These are phyloP conservation scores for Kluyveromyces nonfermentans DNA, from an alignment of 805 yeast genomes.

Conservation along the genomic window DNA sequence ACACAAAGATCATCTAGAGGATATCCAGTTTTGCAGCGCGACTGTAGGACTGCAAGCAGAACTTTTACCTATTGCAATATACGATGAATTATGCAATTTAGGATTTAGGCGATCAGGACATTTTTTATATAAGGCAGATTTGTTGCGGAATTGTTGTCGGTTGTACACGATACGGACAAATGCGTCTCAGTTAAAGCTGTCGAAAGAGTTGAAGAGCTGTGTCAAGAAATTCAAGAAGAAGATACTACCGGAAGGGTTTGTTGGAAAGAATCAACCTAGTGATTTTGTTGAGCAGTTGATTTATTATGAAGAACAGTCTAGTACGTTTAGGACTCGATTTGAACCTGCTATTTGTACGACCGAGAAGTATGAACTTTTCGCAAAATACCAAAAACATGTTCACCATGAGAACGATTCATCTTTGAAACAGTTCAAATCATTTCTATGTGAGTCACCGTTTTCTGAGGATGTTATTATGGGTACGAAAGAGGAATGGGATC, in stretches of 20 bases:
- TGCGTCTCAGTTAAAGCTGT: conserved; percentile 35
- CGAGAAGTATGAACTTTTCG: conserved; percentile 56
- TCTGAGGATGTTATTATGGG: conserved; percentile 17
- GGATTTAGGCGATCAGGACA: conserved; percentile 78
- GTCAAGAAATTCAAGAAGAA: conserved; percentile 46
- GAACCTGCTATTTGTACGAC: conserved; percentile 43
- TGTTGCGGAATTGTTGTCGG: conserved; percentile 66
- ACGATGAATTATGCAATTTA: conserved; percentile 55
- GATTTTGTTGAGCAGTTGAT: conserved; percentile 30
- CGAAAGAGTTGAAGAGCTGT: conserved; percentile 58
- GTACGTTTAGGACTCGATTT: conserved; percentile 33
- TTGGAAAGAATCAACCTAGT: conserved; percentile 12
- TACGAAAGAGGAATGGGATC: conserved; percentile 19
- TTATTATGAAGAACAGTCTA: conserved; percentile 29
- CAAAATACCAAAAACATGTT: conserved; percentile 58
- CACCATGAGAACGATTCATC: conserved; percentile 55
- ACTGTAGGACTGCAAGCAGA: conserved; percentile 35
- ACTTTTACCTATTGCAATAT: conserved; percentile 40
- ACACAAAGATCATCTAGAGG: conserved; percentile 5
- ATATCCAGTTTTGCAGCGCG: conserved; percentile 14
- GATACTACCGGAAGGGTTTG: conserved; percentile 4
- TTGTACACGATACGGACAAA: conserved; percentile 67
- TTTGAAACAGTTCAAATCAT: conserved; percentile 44
- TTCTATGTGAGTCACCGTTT: conserved; percentile 66
- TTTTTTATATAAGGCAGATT: conserved; percentile 58